Base-by-base conservation (phyloP, 148 eudicot species). In the Persicaria tinctoria region DNA sequence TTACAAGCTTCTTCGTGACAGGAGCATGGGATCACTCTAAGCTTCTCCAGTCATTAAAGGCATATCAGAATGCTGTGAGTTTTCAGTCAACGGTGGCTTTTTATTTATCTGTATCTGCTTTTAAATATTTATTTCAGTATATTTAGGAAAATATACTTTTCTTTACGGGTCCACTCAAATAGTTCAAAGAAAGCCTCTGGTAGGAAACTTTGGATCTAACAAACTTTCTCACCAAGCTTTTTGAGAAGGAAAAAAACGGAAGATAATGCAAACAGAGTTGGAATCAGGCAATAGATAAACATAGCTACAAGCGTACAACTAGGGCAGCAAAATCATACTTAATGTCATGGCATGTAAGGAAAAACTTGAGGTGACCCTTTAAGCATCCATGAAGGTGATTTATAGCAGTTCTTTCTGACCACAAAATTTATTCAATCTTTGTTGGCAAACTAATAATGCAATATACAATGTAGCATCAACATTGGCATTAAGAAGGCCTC, bases 51-150 rank as follows among this genome's bases (percentile, higher is more conserved):
- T 87, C 98, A 56, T 77, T 91, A 62, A 91, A 91, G 84, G 97
- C 97, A 66, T 94, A 94, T 76, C 98, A 91, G 76, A 90, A 91
- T 82, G 98, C 98, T 75, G 98, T 94, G 83, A 66, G 98, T 86
- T 50, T 76, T 76, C 53, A 72, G 78, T 74, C 71, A 17, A 47
- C 44, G 46, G 38, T 56, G n/a, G 51, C 48, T 41, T 66, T 13
- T 66, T 13, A 38, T 66, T 5, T n/a, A 18, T 18, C 41, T 66
- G 48, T 66, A 66, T 66, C 68, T 27, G 41, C 69, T 63, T 20
- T n/a, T 66, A 66, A 27, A 44, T 44, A 66, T 38, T 47, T 5
- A 14, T 66, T 13, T 12, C 47, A 32, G 69, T 32, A 17, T 7
- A 14, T 41, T 14, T 12, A 13, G 46, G 9, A 66, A 66, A 44